A percentile compares a stretch with the other conserved stretches of the same genome.
phyloP scores from a whole-genome alignment of 768 basidiomycete species.

The Boletus huronensis region DNA sequence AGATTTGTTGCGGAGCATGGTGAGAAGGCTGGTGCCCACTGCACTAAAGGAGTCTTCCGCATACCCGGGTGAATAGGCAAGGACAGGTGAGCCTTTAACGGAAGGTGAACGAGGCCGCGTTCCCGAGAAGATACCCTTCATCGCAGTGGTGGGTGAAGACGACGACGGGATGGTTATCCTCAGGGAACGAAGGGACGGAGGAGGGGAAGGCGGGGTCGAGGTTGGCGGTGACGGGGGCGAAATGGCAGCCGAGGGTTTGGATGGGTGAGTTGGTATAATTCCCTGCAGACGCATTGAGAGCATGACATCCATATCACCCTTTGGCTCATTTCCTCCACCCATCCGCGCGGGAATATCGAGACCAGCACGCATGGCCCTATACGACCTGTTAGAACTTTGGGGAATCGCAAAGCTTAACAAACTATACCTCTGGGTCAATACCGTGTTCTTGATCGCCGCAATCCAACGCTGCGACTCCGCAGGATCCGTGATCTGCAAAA shows the following conservation, averaged over 20 bases:
- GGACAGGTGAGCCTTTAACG: slow-evolving; percentile 43
- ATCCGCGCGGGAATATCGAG: slow-evolving; percentile 46
- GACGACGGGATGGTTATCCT: slow-evolving; percentile 18
- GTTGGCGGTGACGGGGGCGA: slow-evolving; percentile 12
- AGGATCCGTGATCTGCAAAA: slow-evolving; percentile 60
- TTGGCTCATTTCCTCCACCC: slow-evolving; percentile 52
- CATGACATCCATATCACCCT: slow-evolving; percentile 83
- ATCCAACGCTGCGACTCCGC: slow-evolving; percentile 75
- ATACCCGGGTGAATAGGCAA: slow-evolving; percentile 33
- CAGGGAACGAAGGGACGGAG: slow-evolving; percentile 28
- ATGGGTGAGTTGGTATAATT: slow-evolving; percentile 35
- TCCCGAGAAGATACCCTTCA: slow-evolving; percentile 24
- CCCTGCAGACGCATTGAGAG: slow-evolving; percentile 73
- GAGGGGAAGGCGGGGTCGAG: slow-evolving; percentile 28
- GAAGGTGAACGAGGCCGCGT: slow-evolving; percentile 29
- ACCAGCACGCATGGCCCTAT: slow-evolving; percentile 67
- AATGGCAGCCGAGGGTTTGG: slow-evolving; percentile 8
- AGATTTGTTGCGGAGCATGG: slow-evolving; percentile 45
- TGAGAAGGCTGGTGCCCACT: slow-evolving; percentile 52
- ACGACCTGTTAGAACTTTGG: background rate
- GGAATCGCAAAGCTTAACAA: background rate
- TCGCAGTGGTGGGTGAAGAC: slow-evolving; percentile 11
- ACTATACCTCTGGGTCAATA: slow-evolving; percentile 64
- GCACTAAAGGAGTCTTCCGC: slow-evolving; percentile 56
- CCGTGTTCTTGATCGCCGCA: slow-evolving; percentile 63